Evolutionary conservation across 2,329 filamentous ascomycete species (phyloP).

Genomic region (Talaromyces sp.): DNA sequence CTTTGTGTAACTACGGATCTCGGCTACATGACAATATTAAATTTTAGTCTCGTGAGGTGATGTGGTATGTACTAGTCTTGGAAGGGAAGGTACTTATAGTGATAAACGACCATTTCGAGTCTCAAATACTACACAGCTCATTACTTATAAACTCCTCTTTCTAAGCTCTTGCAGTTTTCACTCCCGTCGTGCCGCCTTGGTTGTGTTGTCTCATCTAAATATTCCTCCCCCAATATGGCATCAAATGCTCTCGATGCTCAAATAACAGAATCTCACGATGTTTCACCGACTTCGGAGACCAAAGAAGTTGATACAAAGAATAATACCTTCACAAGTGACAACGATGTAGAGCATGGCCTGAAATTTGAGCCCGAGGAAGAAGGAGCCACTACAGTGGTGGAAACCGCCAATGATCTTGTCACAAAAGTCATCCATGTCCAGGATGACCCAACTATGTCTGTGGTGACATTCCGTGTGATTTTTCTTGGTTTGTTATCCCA

Average conservation of each 20-base stretch:
- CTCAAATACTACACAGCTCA: too few relatives aligned
- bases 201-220: not conserved
- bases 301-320: not conserved
- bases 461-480: conserved; percentile 40
- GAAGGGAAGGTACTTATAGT: too few relatives aligned
- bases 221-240: conserved; percentile 7
- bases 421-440: conserved; percentile 35
- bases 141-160: too few relatives aligned
- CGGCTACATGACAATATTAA: too few relatives aligned
- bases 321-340: not conserved
- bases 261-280: not conserved
- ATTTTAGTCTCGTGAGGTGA: too few relatives aligned
- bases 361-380: conserved; percentile 8
- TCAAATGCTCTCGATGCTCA: not conserved
- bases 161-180: not conserved
- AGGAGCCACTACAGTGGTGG: not conserved
- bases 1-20: too few relatives aligned
- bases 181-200: not conserved
- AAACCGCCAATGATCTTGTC: conserved; percentile 28
- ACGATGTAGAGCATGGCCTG: not conserved
- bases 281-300: not conserved
- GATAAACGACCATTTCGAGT: too few relatives aligned
- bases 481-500: conserved; percentile 32
- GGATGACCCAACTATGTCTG: conserved; percentile 35
- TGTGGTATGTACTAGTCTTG: too few relatives aligned